Evolutionary conservation across 192 early-diverging fungal species (phyloP), one percentile per base, ranked within the genome.

Genomic region (Radiomyces spectabilis): DNA sequence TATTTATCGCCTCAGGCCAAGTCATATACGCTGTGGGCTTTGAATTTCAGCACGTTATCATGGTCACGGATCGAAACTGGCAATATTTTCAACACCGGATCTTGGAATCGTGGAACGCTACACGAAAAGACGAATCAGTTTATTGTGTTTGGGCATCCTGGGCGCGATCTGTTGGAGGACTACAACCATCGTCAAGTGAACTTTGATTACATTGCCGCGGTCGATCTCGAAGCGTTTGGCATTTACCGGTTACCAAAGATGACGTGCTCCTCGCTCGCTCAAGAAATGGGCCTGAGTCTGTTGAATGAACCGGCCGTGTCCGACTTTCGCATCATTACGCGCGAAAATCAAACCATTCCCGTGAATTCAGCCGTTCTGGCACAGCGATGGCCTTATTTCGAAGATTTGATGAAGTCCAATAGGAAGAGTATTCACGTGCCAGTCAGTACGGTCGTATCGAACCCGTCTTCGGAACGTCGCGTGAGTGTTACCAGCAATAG

Each of bases 171-270:
- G 46, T 69, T 80, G 3, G 84, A 88, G 41, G 88, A 91, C 60
- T 91, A 91, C 52, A 79, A 87, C 57, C 76, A 86, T 39, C 76
- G 88, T 31, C 85, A 86, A 51, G 77, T 84, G 42, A 91, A 91
- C 61, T 91, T 88, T 68, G 75, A 81, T 56, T 84, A 91, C 50
- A 67, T 87, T 44, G 78, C 84, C 19, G 73, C 84, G 7, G 75
- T 91, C 3, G 80, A 86, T 47, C 54, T 88, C 51, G 82, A 87
- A 29, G 86, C 86, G 0, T 85, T 91, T 61, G 88, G 88, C 5
- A 73, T 77, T 51, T 83, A 75, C 56, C 65, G 65, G 48, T 69
- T 57, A 42, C 80, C 82, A n/a, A 65, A 62, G 8, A 57, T 78
- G 1, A 79, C 80, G 29, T 74, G 73, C 51, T 73, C 80, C 5